Evolutionary conservation across 139 green algal species (phyloP).

Genomic region (Coelastrella sp.): DNA sequence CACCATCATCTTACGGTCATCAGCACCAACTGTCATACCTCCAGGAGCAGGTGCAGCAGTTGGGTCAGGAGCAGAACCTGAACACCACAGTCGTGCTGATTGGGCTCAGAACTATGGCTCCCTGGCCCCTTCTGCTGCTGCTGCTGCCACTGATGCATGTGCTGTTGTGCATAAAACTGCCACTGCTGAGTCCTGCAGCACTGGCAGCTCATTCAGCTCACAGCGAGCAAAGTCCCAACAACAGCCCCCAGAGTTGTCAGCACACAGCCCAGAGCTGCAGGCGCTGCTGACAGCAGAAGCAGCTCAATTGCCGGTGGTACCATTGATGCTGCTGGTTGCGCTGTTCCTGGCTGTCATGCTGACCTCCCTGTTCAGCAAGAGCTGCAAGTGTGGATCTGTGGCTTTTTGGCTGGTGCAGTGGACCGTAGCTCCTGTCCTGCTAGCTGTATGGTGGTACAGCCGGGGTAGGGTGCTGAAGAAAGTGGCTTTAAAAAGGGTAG

Average conservation of each 20-base stretch:
- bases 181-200: background rate
- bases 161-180: background rate
- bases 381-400: slow-evolving; percentile 46
- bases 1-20: background rate
- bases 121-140: background rate
- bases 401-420: slow-evolving; percentile 60
- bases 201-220: background rate
- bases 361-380: slow-evolving; percentile 40
- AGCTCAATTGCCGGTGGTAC: slow-evolving; percentile 6
- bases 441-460: slow-evolving; percentile 33
- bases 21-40: background rate
- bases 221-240: background rate
- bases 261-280: background rate
- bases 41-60: background rate
- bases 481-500: slow-evolving; percentile 11
- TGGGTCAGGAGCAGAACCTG: background rate
- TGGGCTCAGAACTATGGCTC: too few species aligned
- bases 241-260: background rate
- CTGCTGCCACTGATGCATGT: background rate
- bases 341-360: slow-evolving; percentile 31
- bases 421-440: slow-evolving; percentile 52
- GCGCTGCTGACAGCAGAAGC: background rate
- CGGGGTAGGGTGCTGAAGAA: slow-evolving; percentile 45
- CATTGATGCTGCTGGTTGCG: background rate
- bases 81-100: too few species aligned